Percentiles rank a stretch among this genome's conserved stretches.
Evolutionary conservation across 2,329 filamentous ascomycete genomes (phyloP).

Genomic region (Colletotrichum incanum): DNA sequence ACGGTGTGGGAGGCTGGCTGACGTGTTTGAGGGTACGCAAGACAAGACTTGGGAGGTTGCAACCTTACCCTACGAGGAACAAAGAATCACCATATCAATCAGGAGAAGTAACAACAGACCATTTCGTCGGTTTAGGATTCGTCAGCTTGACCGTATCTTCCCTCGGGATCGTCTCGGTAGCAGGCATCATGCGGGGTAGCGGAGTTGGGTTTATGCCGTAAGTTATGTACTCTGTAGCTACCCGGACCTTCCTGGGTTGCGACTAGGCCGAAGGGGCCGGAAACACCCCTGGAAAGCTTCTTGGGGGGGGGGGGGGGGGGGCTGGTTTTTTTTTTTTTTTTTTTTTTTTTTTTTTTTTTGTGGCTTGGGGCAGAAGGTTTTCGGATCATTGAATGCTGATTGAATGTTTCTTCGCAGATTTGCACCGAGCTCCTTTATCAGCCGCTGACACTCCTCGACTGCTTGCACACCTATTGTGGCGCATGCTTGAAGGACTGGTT

Average conservation of each 20-base stretch:
- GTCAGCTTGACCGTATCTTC: constrained; percentile 25
- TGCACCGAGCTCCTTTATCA: constrained; percentile 96
- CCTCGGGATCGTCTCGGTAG: constrained; percentile 39
- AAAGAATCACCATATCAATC: not conserved
- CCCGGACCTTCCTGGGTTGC: not conserved
- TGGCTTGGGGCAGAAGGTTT: not conserved
- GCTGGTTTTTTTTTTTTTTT: too few relatives aligned
- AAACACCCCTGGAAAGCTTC: constrained; percentile 11
- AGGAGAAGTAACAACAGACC: not conserved
- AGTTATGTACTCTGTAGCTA: not conserved
- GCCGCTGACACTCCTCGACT: constrained; percentile 91
- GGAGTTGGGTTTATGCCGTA: constrained; percentile 14
- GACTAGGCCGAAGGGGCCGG: constrained; percentile 20
- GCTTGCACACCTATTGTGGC: constrained; percentile 95
- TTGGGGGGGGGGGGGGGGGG: too few relatives aligned
- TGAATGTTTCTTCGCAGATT: constrained; percentile 72
- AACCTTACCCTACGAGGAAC: not conserved
- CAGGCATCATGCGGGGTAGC: constrained; percentile 32
- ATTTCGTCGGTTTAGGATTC: too few relatives aligned
- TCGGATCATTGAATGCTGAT: constrained; percentile 22
- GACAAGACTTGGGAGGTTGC: not conserved
- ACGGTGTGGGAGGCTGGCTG: not conserved
- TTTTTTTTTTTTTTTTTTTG: too few relatives aligned
- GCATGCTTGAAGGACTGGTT: constrained; percentile 98
- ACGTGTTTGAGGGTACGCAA: not conserved